phyloP scores from a whole-genome alignment of 2,329 filamentous ascomycete species.

The Phyllosticta citrichinensis region DNA sequence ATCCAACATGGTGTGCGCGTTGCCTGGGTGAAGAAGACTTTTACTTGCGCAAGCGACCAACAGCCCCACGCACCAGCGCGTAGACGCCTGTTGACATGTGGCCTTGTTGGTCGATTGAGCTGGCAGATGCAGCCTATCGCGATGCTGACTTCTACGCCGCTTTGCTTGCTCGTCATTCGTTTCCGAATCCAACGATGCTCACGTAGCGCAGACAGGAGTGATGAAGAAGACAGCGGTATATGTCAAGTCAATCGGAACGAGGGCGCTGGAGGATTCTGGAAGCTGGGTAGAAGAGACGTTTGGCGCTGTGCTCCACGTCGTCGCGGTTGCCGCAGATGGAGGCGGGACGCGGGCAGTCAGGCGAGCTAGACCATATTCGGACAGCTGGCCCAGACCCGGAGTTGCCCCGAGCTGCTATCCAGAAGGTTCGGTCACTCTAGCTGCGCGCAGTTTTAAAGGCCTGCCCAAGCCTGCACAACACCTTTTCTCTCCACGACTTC shows the following conservation, averaged over 20 bases:
- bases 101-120: not conserved
- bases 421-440: constrained; percentile 11
- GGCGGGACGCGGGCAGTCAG: constrained; percentile 5
- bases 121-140: not conserved
- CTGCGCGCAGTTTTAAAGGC: constrained; percentile 7
- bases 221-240: not conserved
- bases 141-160: not conserved
- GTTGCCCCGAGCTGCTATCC: constrained; percentile 10
- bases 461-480: constrained; percentile 5
- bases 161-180: not conserved
- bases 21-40: not conserved
- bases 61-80: not conserved
- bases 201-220: not conserved
- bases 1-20: not conserved
- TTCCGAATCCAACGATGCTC: not conserved
- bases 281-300: not conserved
- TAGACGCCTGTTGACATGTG: not conserved
- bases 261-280: constrained; percentile 8
- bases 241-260: not conserved
- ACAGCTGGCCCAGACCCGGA: not conserved
- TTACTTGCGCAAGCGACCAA: not conserved
- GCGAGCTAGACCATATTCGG: constrained; percentile 2
- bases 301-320: not conserved
- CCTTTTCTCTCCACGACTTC: constrained; percentile 4
- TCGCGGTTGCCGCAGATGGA: not conserved